Base-by-base conservation (phyloP, 106 monocot species). In the Triglochin maritima region DNA sequence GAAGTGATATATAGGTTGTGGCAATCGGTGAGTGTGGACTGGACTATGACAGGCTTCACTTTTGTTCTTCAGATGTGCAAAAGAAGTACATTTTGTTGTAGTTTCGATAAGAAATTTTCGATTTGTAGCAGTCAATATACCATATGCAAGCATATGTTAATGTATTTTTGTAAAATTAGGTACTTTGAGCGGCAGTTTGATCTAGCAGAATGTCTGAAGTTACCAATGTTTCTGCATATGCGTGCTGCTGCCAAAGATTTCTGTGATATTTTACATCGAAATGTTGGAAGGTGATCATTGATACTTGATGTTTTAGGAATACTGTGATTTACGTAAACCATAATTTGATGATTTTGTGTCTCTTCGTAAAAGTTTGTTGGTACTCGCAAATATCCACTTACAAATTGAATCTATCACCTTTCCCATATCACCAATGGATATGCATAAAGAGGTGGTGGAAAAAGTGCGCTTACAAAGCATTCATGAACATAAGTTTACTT, bases 151-250 rank as follows among this genome's bases (percentile, higher is more conserved):
- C 10, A 6, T 13, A 7, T 72, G 8, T 52, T 63, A 52, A 54
- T 72, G 52, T 17, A 13, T 71, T 12, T 63, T 11, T 52, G 10
- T 63, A 44, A 49, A 61, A 14, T 46, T 77, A 98, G 96, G 86
- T 98, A 98, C 71, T 98, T 98, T 67, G 78, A 80, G 71, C 91
- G 79, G 67, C 96, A 98, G 77, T 98, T 98, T 84, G 83, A 89
- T 65, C 79, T 98, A 70, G 98, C 98, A 54, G 84, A 92, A 79
- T 44, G 65, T 54, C 69, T 98, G 74, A 82, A 86, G 71, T 72
- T 98, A 47, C 98, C 98, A 52, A 98, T 98, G 98, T 98, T 98
- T 83, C 77, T 98, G 42, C 98, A 98, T 69, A 98, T 98, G 98
- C 91, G 98, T 57, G 98, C 92, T 73, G 88, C 98, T 74, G 74